phyloP scores from a whole-genome alignment of 257 asterid species.

The Salvia splendens region DNA sequence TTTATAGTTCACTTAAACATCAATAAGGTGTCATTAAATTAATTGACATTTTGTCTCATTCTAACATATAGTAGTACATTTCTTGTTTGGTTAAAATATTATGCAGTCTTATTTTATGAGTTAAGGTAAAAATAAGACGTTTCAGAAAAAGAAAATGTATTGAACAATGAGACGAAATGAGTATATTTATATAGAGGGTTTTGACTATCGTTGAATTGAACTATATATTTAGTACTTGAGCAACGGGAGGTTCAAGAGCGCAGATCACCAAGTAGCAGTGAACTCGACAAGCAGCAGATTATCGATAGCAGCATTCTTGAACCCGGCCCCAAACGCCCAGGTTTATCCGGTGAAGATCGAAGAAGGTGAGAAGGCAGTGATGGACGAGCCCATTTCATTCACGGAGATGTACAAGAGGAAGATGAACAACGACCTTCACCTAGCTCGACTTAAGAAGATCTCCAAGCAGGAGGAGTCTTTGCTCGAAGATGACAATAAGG shows the following conservation, averaged over 20 bases:
- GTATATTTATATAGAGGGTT: too few species aligned
- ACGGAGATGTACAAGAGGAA: slow-evolving; percentile 79
- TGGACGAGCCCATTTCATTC: slow-evolving; percentile 62
- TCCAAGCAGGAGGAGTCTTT: slow-evolving; percentile 42
- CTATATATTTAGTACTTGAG: slow-evolving; percentile 53
- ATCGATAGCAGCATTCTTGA: slow-evolving; percentile 82
- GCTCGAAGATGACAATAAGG: too few species aligned
- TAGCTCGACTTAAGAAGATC: slow-evolving; percentile 60
- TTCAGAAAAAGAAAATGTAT: too few species aligned
- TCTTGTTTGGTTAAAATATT: too few species aligned
- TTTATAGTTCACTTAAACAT: too few species aligned
- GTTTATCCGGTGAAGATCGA: slow-evolving; percentile 64
- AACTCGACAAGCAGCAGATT: slow-evolving; percentile 71
- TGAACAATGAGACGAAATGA: too few species aligned
- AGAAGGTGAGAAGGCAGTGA: slow-evolving; percentile 36
- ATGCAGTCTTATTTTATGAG: too few species aligned
- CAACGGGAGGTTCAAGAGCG: slow-evolving; percentile 94
- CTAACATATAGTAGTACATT: too few species aligned
- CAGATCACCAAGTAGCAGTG: slow-evolving; percentile 91
- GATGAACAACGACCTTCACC: slow-evolving; percentile 76
- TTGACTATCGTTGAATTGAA: too few species aligned
- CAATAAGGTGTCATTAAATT: too few species aligned
- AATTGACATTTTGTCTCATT: too few species aligned
- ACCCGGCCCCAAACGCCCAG: slow-evolving; percentile 70
- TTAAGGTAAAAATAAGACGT: too few species aligned